Evolutionary conservation across 108 stramenopile genomes (phyloP), one percentile per base, ranked within the genome.

Genomic region (Phaeodactylum tricornutum): DNA sequence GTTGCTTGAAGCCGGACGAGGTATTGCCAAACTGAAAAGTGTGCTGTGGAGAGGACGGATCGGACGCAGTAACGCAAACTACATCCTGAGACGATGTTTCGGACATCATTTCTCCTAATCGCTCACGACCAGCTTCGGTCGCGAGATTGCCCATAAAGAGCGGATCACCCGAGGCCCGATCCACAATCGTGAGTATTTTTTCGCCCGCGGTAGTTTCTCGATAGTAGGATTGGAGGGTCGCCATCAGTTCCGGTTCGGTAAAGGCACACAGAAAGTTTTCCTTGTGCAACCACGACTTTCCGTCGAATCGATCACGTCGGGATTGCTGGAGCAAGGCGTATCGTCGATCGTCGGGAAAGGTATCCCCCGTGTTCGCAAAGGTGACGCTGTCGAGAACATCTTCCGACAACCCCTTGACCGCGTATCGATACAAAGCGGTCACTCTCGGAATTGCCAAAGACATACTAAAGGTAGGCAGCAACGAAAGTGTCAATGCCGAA

Each of bases 191-290:
- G 4, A 79, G 47, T 7, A 75, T 43, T 11, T 14, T 12, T 29
- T 53, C 38, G n/a, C n/a, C n/a, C n/a, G n/a, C n/a, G 16, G 48
- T 11, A 22, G 26, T 39, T 8, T 27, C 21, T 25, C 72, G 69
- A 67, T 71, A 60, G n/a, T 35, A 34, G 42, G 66, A 43, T 47
- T 52, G 4, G 52, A 57, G 50, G 29, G 28, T 14, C 15, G 71
- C 67, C 55, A 79, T 58, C 12, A 79, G 41, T 8, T 69, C 59
- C 22, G 74, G 78, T 0, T 57, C 64, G 0, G 74, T 60, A 53
- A 79, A 79, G 29, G 70, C 74, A 51, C 78, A 79, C 14, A 79
- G 52, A 52, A 79, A 79, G 47, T 79, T 72, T 38, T 69, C 78
- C 57, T 79, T 79, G 40, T 75, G 74, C 28, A 75, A 33, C 78